Evolutionary conservation across 2,329 filamentous ascomycete species (phyloP).

Genomic region (Exophiala oligosperma): DNA sequence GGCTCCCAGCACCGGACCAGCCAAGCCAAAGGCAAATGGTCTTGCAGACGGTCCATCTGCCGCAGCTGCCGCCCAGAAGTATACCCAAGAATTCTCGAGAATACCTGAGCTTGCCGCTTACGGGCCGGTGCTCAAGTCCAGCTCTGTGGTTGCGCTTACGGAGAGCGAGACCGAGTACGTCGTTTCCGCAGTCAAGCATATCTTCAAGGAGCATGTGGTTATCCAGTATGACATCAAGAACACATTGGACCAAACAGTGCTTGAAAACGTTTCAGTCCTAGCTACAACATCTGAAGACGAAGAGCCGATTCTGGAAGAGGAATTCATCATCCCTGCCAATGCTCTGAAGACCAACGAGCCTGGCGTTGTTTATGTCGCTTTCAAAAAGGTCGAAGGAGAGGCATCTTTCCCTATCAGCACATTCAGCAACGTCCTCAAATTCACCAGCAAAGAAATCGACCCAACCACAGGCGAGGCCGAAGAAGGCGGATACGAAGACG

Average conservation of each 20-base stretch:
- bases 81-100: conserved; percentile 79
- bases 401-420: conserved; percentile 71
- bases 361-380: conserved; percentile 92
- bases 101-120: conserved; percentile 92
- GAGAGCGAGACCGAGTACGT: conserved; percentile 98
- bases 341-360: conserved; percentile 81
- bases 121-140: conserved; percentile 89
- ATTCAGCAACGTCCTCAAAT: conserved; percentile 92
- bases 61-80: conserved; percentile 80
- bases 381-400: conserved; percentile 79
- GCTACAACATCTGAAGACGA: conserved; percentile 80
- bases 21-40: conserved; percentile 66
- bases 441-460: conserved; percentile 97
- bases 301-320: conserved; percentile 68
- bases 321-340: conserved; percentile 88
- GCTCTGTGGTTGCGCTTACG: conserved; percentile 80
- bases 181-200: conserved; percentile 88
- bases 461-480: conserved; percentile 91
- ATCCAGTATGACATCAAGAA: conserved; percentile 98
- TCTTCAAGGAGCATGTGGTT: conserved; percentile 96
- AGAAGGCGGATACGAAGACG: conserved; percentile 90
- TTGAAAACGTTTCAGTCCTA: conserved; percentile 85
- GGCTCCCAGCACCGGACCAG: conserved; percentile 76
- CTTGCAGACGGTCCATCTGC: conserved; percentile 76
- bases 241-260: conserved; percentile 83